Base-by-base conservation (phyloP, 2,329 filamentous ascomycete species). In the Microcera coccophila region DNA sequence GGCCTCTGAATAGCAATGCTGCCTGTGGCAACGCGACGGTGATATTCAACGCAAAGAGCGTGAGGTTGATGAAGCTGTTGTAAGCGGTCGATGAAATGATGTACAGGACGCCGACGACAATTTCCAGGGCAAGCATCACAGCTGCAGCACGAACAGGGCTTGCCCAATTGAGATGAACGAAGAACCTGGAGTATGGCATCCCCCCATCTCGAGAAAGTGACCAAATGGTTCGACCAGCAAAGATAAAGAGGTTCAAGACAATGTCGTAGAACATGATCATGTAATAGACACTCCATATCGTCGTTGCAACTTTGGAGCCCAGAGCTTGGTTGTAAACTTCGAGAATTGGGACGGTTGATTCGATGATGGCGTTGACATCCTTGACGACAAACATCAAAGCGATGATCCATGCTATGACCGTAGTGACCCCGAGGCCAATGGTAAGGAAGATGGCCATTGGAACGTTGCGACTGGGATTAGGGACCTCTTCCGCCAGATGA, bases 261-360 rank as follows among this genome's bases (percentile, higher is more conserved):
- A 58, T 58, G 10, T 57, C 55, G 44, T 58, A 58, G 35, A 58
- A 58, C 48, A 58, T 49, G 16, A 58, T 15, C 7, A 58, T 57
- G 19, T 57, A 58, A 32, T 55, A 58, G 2, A 58, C 45, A 1
- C 45, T 45, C 49, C 52, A 58, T 19, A 58, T 54, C 0, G 55
- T 58, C 1, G 55, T 58, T 1, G 53, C 55, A n/a, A 55, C 53
- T 2, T 42, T 41, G 3, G 53, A 55, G 22, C 54, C 52, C 2
- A 57, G 35, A 1, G 55, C 47, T 19, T 58, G 55, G 18, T 48
- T 56, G 21, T 57, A 58, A 3, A 58, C 52, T 24, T 58, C 55
- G 1, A 58, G 19, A 4, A 58, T 58, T 3, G 55, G 55, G 0
- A 58, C 55, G 0, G 47, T 45, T 1, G 55, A 58, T 5, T 39